A percentile compares a stretch with the other conserved stretches of the same genome.
Conservation (phyloP, 2,329 filamentous ascomycete species). For the Epichloe coenophiala region DNA sequence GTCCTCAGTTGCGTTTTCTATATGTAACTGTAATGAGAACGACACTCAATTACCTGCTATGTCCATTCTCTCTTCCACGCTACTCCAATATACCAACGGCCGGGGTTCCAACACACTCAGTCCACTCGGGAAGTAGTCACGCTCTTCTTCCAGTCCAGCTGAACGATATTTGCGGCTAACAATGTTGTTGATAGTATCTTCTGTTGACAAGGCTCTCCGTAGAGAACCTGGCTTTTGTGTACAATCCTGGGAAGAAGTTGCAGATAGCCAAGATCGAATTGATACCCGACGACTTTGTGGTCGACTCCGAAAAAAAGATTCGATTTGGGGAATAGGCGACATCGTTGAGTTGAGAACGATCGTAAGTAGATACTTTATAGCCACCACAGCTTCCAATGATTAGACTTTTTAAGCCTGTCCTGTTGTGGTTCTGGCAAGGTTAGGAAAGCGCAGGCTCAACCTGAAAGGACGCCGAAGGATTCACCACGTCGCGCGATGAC, state of each 20-base stretch:
- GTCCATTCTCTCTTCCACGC: conserved; percentile 46
- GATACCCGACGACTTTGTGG: not conserved
- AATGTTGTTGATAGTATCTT: conserved; percentile 43
- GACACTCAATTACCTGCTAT: conserved; percentile 7
- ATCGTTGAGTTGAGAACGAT: not conserved
- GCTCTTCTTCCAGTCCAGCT: conserved; percentile 44
- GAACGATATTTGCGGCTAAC: conserved; percentile 45
- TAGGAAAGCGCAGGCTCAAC: too few species aligned
- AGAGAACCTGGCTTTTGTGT: conserved; percentile 5
- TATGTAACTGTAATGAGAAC: not conserved
- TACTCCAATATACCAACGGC: conserved; percentile 50
- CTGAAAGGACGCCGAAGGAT: too few species aligned
- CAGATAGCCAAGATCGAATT: not conserved
- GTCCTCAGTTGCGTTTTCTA: not conserved
- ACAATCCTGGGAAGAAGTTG: not conserved
- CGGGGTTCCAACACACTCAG: conserved; percentile 46
- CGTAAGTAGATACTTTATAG: not conserved
- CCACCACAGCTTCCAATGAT: too few species aligned
- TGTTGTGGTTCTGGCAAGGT: not conserved
- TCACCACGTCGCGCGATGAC: too few species aligned
- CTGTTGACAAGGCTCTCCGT: conserved; percentile 29
- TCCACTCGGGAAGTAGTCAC: conserved; percentile 35
- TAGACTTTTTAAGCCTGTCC: not conserved
- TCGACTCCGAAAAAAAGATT: not conserved
- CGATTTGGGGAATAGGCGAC: not conserved